These are phyloP conservation scores for Alternaria consortialis DNA, from an alignment of 2,329 filamentous ascomycete genomes.

Conservation along the genomic window DNA sequence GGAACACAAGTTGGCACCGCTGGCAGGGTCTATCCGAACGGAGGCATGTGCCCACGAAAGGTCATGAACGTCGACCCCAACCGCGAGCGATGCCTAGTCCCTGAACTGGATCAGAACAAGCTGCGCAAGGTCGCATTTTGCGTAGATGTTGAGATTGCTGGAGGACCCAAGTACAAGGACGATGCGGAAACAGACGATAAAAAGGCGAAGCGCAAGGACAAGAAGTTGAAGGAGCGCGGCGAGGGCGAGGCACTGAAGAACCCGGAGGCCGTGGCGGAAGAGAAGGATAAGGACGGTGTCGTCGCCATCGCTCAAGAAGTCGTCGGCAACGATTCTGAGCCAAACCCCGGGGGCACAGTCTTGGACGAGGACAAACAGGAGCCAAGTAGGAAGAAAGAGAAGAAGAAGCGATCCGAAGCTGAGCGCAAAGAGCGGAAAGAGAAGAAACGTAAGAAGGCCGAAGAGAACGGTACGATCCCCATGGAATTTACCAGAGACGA, in stretches of 20 bases:
- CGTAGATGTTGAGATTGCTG: conserved; percentile 96
- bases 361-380: conserved; percentile 48
- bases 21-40: conserved; percentile 64
- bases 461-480: conserved; percentile 86
- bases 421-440: conserved; percentile 93
- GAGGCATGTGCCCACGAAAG: conserved; percentile 79
- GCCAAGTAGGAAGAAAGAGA: conserved; percentile 81
- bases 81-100: conserved; percentile 79
- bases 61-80: conserved; percentile 86
- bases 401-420: conserved; percentile 94
- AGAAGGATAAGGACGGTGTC: conserved; percentile 63
- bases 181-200: conserved; percentile 63
- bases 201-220: conserved; percentile 64
- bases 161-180: conserved; percentile 75
- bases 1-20: conserved; percentile 55
- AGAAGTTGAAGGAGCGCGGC: conserved; percentile 69
- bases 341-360: conserved; percentile 53
- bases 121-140: conserved; percentile 91
- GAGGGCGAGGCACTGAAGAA: conserved; percentile 80
- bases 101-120: conserved; percentile 81
- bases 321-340: conserved; percentile 54
- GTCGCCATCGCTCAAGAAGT: conserved; percentile 45
- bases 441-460: conserved; percentile 82
- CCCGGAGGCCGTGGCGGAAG: conserved; percentile 63
- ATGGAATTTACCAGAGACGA: conserved; percentile 80